Base-by-base conservation (phyloP, 345 rosid genomes). In the Citrus sp. region DNA sequence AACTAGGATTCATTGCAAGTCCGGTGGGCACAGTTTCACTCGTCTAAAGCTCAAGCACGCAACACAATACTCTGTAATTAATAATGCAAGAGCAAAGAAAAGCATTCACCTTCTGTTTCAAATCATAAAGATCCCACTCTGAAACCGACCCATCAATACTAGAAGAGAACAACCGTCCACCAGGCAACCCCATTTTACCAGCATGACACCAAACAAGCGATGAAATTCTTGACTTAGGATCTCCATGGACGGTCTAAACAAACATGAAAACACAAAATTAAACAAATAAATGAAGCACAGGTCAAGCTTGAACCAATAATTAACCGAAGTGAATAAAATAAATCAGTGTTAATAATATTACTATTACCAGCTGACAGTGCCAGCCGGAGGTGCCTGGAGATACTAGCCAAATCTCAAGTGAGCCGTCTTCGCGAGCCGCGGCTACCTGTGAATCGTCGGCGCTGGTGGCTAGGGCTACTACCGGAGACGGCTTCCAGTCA, bases 391-490 rank as follows among this genome's bases (percentile, higher is more conserved):
- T 87, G 76, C 98, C 97, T 37, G 98, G 96, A 56, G 97, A 92
- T 22, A 95, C 97, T 13, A 93, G 97, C 99, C 99, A 93, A 87
- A 95, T 89, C 92, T 95, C 99, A 18, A 95, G 92, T 28, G 99
- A 90, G 78, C 98, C 94, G 77, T 93, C 97, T 70, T 93, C 94
- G 61, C 98, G 95, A 55, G 97, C 95, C 9, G 98, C 95, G 4
- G 98, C 98, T 75, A 92, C 90, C 78, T 86, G 94, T 18, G 91
- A 89, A 67, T 86, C 89, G 74, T 94, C 98, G 49, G 83, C 79
- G 84, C 97, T 90, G 64, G 94, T 88, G 73, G 97, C 94, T 75
- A 94, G 90, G 80, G 98, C 94, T 32, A 94, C 89, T 40, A 94
- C 94, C 19, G 98, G 93, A 25, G 98, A 90, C 34, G 98, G 98